A percentile compares a stretch with the other conserved stretches of the same genome.
phyloP scores from a whole-genome alignment of 2,329 filamentous ascomycete species.

The Hypoxylon sp. region DNA sequence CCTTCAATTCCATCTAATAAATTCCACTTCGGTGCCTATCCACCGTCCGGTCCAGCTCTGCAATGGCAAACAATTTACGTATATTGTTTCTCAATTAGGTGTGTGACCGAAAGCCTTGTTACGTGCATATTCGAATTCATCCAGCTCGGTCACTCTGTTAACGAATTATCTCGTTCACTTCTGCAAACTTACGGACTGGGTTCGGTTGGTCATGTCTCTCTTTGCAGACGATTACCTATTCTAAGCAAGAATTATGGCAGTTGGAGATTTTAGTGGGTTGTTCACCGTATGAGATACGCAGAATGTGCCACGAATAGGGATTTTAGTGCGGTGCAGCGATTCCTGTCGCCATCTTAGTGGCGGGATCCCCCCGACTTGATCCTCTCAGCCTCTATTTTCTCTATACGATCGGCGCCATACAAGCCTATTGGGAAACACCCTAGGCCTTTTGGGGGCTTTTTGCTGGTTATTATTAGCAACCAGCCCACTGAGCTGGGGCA shows the following conservation, averaged over 20 bases:
- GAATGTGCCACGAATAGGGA: conserved; percentile 22
- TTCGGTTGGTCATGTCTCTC: conserved; percentile 15
- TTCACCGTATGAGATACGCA: neutral
- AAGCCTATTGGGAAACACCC: conserved; percentile 30
- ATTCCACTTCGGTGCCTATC: neutral
- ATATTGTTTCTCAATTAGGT: conserved; percentile 3
- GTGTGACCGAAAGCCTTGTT: conserved; percentile 19
- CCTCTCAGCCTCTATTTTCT: conserved; percentile 33
- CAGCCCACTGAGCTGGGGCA: conserved; percentile 16
- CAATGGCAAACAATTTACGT: conserved; percentile 11
- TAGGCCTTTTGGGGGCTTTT: conserved; percentile 17
- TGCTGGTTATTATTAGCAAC: conserved; percentile 38
- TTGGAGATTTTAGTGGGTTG: conserved; percentile 7
- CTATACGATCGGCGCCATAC: conserved; percentile 24
- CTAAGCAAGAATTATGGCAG: conserved; percentile 11
- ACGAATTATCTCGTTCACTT: conserved; percentile 29
- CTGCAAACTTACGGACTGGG: conserved; percentile 10
- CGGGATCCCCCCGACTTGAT: conserved; percentile 30
- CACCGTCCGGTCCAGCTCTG: conserved; percentile 24
- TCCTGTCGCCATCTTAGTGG: conserved; percentile 30
- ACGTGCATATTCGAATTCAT: conserved; percentile 15
- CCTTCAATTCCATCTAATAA: conserved; percentile 31
- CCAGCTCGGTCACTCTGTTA: conserved; percentile 18
- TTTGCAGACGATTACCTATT: conserved; percentile 1
- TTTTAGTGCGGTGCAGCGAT: conserved; percentile 16